phyloP scores from a whole-genome alignment of 1,284 basidiomycete genomes.

The Cerrena zonata region DNA sequence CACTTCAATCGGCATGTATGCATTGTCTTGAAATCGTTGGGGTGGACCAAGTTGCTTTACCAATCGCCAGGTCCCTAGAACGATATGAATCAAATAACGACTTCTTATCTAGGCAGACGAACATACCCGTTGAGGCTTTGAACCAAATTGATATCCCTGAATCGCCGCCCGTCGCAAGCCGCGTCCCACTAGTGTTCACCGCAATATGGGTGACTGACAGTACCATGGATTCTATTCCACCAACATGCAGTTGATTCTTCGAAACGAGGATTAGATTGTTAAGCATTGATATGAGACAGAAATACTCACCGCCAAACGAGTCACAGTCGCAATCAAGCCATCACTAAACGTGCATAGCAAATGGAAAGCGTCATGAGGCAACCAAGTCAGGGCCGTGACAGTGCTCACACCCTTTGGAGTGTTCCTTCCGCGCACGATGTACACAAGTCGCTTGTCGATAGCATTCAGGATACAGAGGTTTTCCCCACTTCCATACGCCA shows the following conservation, averaged over 20 bases:
- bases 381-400: not conserved
- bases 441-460: not conserved
- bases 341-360: not conserved
- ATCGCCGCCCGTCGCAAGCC: not conserved
- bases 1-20: too few species aligned
- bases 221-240: not conserved
- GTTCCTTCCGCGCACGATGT: not conserved
- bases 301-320: not conserved
- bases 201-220: not conserved
- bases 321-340: not conserved
- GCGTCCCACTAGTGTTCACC: not conserved
- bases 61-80: too few species aligned
- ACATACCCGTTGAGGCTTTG: not conserved
- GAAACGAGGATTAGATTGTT: too few species aligned
- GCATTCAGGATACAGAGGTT: not conserved
- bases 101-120: too few species aligned
- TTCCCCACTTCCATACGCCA: not conserved
- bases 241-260: not conserved
- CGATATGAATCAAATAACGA: too few species aligned
- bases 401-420: not conserved
- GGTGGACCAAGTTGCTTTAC: too few species aligned
- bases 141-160: not conserved
- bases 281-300: not conserved
- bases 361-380: not conserved
- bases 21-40: too few species aligned